Base-by-base conservation (phyloP, 345 rosid genomes). In the Pelargonium nanum region DNA sequence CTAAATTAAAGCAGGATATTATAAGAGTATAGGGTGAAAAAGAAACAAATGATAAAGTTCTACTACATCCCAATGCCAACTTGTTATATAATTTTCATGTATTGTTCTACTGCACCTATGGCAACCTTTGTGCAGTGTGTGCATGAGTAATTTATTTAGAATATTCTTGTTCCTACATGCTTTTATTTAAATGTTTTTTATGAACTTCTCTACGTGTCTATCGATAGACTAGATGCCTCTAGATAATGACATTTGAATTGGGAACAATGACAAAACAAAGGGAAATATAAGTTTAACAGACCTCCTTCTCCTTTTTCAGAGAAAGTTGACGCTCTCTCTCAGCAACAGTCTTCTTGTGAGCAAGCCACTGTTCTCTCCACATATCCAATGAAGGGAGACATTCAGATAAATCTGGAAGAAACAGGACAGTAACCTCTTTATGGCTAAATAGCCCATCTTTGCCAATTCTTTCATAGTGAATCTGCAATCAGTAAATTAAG, bases 401-500 rank as follows among this genome's bases (percentile, higher is more conserved):
- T 61, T 84, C 88, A 19, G 92, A 83, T 63, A 93, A 81, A 74
- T 93, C 96, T 0, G 97, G 99, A 74, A 93, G 96, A 81, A 83
- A 89, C 50, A 87, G 80, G 24, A 93, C 90, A 4, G 95, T 84
- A 64, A 89, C 79, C 80, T 93, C 99, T 68, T 82, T 93, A 73
- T 83, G 89, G 76, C 83, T 84, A 72, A 80, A 89, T 22, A 81
- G 76, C 34, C 99, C 99, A 70, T 93, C 97, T 25, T 78, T 65
- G 32, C 91, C 87, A 74, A 81, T 76, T 80, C 96, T 84, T 61
- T 93, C 97, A 73, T 93, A 93, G 71, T 93, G 96, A 73, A 93
- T 84, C 99, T 93, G 84, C 66, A 74, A 68, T 68, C 21, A 7
- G 48, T 9, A 17, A 15, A 40, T 40, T 40, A 40, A 40, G 48